These are phyloP conservation scores for Globisporangium polare DNA, from an alignment of 352 stramenopile genomes.

Conservation along the genomic window DNA sequence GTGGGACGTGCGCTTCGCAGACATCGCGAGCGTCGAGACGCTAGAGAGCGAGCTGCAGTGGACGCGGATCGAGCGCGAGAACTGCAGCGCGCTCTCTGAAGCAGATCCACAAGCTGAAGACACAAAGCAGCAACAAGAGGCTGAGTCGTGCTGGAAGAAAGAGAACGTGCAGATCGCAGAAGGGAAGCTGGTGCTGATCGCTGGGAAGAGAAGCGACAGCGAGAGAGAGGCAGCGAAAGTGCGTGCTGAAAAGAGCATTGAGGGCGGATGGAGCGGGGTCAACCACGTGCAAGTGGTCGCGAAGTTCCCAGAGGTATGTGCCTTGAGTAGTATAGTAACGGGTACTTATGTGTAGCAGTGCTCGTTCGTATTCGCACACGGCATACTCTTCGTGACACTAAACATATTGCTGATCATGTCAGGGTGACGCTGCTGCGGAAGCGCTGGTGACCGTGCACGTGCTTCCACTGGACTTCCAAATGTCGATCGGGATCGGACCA, in stretches of 20 bases:
- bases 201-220: neutral
- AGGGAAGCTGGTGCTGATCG: slow-evolving; percentile 6
- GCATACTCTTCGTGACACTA: neutral
- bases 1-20: slow-evolving; percentile 25
- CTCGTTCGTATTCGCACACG: neutral
- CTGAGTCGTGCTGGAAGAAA: slow-evolving; percentile 18
- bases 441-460: slow-evolving; percentile 29
- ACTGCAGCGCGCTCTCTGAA: slow-evolving; percentile 10
- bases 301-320: slow-evolving; percentile 10
- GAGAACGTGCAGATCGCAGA: slow-evolving; percentile 15
- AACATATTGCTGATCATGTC: neutral
- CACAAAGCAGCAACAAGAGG: neutral
- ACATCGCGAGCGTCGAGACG: slow-evolving; percentile 7
- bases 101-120: neutral
- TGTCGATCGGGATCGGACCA: slow-evolving; percentile 22
- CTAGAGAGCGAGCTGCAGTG: slow-evolving; percentile 20
- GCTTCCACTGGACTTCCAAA: slow-evolving; percentile 18
- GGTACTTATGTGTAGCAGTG: neutral
- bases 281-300: slow-evolving; percentile 8
- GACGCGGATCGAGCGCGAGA: slow-evolving; percentile 12
- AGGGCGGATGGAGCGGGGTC: slow-evolving; percentile 5
- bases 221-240: slow-evolving; percentile 6
- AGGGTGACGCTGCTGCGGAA: slow-evolving; percentile 11
- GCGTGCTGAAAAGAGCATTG: slow-evolving; percentile 2
- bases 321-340: neutral